These are phyloP conservation scores for Umbelopsis sp. DNA, from an alignment of 192 early-diverging fungal genomes.

Conservation along the genomic window DNA sequence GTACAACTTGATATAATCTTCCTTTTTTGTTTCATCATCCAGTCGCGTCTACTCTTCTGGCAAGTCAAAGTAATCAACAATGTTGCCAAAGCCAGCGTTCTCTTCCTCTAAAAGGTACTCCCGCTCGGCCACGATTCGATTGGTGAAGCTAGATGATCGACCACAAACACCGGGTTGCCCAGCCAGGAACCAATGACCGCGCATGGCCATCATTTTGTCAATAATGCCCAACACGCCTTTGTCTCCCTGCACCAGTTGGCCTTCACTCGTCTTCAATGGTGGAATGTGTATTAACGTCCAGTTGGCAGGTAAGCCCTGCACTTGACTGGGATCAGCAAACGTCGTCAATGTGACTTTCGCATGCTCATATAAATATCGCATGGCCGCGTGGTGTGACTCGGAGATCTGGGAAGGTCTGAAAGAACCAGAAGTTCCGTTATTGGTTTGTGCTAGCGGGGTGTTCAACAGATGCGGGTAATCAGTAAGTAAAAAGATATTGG, in stretches of 20 bases:
- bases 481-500: conserved; percentile 36
- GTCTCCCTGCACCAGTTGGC: conserved; percentile 12
- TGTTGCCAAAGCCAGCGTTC: background rate
- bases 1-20: background rate
- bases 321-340: background rate
- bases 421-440: conserved; percentile 4
- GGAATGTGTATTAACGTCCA: conserved; percentile 32
- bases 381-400: conserved; percentile 34
- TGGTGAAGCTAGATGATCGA: conserved; percentile 35
- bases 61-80: conserved; percentile 8
- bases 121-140: conserved; percentile 32
- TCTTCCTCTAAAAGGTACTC: background rate
- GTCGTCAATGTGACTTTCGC: conserved; percentile 20
- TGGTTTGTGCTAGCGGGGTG: background rate
- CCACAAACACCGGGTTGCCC: conserved; percentile 39
- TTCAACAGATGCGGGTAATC: conserved; percentile 42
- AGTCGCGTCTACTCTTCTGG: background rate
- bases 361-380: conserved; percentile 35
- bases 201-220: conserved; percentile 41
- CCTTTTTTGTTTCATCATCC: background rate
- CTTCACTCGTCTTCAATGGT: background rate
- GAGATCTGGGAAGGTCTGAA: conserved; percentile 22
- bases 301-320: conserved; percentile 5
- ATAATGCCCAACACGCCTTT: conserved; percentile 34
- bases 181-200: conserved; percentile 31